Evolutionary conservation across 1,284 basidiomycete species (phyloP).

Genomic region (Rhodotorula sp.): DNA sequence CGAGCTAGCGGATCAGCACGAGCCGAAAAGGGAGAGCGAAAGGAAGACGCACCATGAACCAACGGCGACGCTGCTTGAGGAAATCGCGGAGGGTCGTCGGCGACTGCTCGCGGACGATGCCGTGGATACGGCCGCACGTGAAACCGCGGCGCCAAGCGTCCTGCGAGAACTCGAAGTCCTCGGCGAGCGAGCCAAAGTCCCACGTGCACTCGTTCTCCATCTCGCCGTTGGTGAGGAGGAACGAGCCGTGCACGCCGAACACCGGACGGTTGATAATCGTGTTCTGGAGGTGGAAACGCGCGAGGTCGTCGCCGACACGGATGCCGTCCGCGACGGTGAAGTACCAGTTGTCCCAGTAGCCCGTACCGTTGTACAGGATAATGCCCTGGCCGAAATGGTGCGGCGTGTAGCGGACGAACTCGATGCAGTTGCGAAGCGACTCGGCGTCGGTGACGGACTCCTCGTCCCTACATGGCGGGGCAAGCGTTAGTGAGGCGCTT

Average conservation of each 20-base stretch:
- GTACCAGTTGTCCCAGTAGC: slow-evolving; percentile 55
- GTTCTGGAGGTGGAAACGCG: slow-evolving; percentile 54
- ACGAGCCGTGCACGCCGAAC: slow-evolving; percentile 55
- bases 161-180: slow-evolving; percentile 55
- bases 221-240: slow-evolving; percentile 54
- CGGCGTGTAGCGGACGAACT: slow-evolving; percentile 54
- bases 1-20: background rate
- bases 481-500: background rate
- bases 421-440: slow-evolving; percentile 52
- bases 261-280: slow-evolving; percentile 53
- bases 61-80: slow-evolving; percentile 54
- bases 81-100: slow-evolving; percentile 53
- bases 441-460: slow-evolving; percentile 54
- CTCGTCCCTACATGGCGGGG: slow-evolving; percentile 49
- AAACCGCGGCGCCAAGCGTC: slow-evolving; percentile 54
- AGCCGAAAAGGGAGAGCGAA: background rate
- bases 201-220: slow-evolving; percentile 54
- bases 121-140: slow-evolving; percentile 53
- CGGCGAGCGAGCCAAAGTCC: slow-evolving; percentile 51
- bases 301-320: slow-evolving; percentile 54
- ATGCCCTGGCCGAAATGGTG: slow-evolving; percentile 55
- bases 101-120: slow-evolving; percentile 53
- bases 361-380: slow-evolving; percentile 53
- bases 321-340: slow-evolving; percentile 55
- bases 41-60: slow-evolving; percentile 50